Evolutionary conservation across 2,329 filamentous ascomycete species (phyloP).

Genomic region (Fusarium foetens): DNA sequence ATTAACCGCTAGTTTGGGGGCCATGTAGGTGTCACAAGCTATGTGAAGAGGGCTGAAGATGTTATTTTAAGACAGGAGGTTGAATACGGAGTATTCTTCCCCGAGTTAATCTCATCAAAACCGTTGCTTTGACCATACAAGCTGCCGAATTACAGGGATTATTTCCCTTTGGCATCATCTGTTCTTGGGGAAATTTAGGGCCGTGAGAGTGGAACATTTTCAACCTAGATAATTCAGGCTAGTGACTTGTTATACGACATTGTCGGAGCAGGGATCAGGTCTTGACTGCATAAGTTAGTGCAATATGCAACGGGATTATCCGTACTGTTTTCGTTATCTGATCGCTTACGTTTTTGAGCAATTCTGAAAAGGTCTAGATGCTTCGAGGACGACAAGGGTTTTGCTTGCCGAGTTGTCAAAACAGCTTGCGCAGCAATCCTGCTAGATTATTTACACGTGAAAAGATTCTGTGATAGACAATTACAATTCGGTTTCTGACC

Average conservation of each 20-base stretch:
- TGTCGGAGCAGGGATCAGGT: background rate
- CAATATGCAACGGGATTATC: background rate
- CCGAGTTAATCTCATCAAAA: background rate
- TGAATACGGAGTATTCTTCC: background rate
- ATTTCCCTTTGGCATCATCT: background rate
- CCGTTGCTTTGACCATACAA: background rate
- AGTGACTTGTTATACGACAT: background rate
- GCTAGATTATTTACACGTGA: background rate
- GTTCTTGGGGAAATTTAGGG: background rate
- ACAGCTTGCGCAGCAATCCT: background rate
- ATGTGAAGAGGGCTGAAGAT: background rate
- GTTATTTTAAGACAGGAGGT: background rate
- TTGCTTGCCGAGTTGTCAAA: background rate
- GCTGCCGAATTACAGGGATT: background rate
- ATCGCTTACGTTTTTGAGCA: background rate
- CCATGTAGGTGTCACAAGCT: too few species aligned
- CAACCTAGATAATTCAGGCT: background rate
- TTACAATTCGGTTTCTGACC: too few species aligned
- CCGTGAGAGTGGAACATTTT: background rate
- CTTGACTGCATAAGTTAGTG: background rate
- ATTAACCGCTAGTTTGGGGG: slow-evolving; percentile 2
- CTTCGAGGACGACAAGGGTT: background rate
- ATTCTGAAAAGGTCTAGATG: background rate
- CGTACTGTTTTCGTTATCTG: background rate
- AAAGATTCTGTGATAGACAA: background rate